phyloP scores from a whole-genome alignment of 495 filamentous ascomycete genomes.

The Trypethelium eluteriae region DNA sequence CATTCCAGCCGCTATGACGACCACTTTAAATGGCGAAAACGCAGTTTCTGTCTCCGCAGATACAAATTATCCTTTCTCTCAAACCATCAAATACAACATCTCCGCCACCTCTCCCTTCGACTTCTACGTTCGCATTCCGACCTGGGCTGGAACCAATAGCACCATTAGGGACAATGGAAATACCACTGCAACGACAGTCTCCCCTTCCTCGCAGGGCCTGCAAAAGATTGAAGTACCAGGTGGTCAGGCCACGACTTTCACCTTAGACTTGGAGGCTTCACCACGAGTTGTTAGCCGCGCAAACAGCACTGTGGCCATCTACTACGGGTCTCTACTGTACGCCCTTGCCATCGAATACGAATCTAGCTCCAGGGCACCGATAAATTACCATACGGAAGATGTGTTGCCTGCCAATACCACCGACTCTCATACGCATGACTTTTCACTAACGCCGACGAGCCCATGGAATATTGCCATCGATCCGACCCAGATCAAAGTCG shows the following conservation, averaged over 20 bases:
- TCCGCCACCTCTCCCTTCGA: conserved; percentile 35
- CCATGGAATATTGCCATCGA: conserved; percentile 48
- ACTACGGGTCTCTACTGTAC: conserved; percentile 50
- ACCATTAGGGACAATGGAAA: conserved; percentile 11
- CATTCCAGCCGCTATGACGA: conserved; percentile 32
- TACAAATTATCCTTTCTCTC: conserved; percentile 49
- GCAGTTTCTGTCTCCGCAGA: conserved; percentile 33
- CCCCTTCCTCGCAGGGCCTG: conserved; percentile 27
- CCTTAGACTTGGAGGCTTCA: conserved; percentile 25
- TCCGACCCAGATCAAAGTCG: conserved; percentile 36
- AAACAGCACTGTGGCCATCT: conserved; percentile 49
- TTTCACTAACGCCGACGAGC: conserved; percentile 17
- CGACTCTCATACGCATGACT: conserved; percentile 36
- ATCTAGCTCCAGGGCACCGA: conserved; percentile 25
- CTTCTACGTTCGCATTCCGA: conserved; percentile 46
- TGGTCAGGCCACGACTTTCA: conserved; percentile 28
- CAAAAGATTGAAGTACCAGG: conserved; percentile 31
- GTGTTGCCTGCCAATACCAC: conserved; percentile 33
- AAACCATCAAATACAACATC: conserved; percentile 44
- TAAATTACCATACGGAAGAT: conserved; percentile 18
- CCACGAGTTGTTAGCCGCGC: conserved; percentile 34
- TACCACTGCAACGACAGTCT: conserved; percentile 17
- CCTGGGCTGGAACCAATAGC: conserved; percentile 38
- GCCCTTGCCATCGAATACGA: conserved; percentile 41
- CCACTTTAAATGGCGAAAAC: conserved; percentile 25